Evolutionary conservation across 768 basidiomycete species (phyloP).

Genomic region (Clitopilus hobsonii): DNA sequence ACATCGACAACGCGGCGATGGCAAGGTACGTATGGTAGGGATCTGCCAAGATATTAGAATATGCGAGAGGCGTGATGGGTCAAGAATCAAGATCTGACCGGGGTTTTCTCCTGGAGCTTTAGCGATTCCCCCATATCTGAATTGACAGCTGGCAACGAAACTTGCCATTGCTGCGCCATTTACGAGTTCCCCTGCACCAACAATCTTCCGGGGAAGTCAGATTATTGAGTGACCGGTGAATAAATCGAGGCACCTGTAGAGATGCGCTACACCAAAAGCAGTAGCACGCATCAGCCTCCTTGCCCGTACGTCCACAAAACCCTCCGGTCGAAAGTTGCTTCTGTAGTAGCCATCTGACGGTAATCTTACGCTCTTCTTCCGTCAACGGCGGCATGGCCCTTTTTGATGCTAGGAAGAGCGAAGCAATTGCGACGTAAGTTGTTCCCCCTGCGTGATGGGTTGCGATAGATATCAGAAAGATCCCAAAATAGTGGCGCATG

Average conservation of each 20-base stretch:
- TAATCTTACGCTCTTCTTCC: slow-evolving; percentile 39
- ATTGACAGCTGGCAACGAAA: slow-evolving; percentile 79
- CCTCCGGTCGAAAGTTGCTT: slow-evolving; percentile 73
- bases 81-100: slow-evolving; percentile 39
- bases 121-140: slow-evolving; percentile 83
- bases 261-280: slow-evolving; percentile 93
- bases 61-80: not conserved
- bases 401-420: slow-evolving; percentile 50
- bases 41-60: slow-evolving; percentile 40
- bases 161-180: slow-evolving; percentile 47
- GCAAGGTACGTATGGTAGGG: slow-evolving; percentile 95
- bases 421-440: slow-evolving; percentile 87
- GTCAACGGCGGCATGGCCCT: slow-evolving; percentile 22
- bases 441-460: slow-evolving; percentile 65
- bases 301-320: slow-evolving; percentile 85
- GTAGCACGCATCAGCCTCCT: slow-evolving; percentile 90
- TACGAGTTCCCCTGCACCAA: slow-evolving; percentile 56
- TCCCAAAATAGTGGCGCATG: not conserved
- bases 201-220: slow-evolving; percentile 45
- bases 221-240: not conserved
- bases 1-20: slow-evolving; percentile 74
- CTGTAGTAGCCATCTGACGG: slow-evolving; percentile 73
- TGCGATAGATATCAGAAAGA: not conserved
- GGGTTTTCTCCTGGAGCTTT: slow-evolving; percentile 79
- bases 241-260: slow-evolving; percentile 50